Conservation (phyloP, 2,329 filamentous ascomycete genomes). For the Herpotrichia juniperi region DNA sequence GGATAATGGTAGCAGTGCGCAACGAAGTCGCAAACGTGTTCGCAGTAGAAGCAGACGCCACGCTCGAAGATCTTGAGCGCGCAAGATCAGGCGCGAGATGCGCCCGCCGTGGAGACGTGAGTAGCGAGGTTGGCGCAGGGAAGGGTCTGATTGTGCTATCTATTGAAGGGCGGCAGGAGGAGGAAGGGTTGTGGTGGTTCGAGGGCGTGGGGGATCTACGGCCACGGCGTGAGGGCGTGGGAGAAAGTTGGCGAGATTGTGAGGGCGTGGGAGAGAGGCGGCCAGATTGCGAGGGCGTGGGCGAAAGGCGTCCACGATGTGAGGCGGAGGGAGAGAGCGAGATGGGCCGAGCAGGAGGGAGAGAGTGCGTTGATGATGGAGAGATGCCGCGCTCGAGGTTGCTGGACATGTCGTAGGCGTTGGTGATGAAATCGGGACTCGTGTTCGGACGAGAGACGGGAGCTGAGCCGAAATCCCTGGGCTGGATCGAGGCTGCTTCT, state of each 20-base stretch:
- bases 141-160: background rate
- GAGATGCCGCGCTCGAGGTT: conserved; percentile 17
- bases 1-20: background rate
- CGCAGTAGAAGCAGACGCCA: conserved; percentile 18
- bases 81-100: conserved; percentile 14
- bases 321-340: background rate
- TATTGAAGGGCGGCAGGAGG: background rate
- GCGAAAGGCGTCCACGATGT: conserved; percentile 9
- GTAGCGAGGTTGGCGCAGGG: background rate
- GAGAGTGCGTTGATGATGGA: background rate
- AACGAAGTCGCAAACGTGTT: conserved; percentile 9
- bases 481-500: conserved; percentile 11
- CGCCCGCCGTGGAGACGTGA: conserved; percentile 10
- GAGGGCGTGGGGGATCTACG: background rate
- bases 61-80: conserved; percentile 16
- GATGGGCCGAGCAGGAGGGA: background rate
- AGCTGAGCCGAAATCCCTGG: conserved; percentile 27
- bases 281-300: too few species aligned
- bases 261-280: too few species aligned
- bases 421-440: background rate
- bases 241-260: too few species aligned
- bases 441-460: conserved; percentile 11
- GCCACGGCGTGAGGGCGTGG: too few species aligned
- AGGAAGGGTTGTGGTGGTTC: background rate
- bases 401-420: background rate